Evolutionary conservation across 441 rosid species (phyloP), one percentile per base, ranked within the genome.

Genomic region (Syzygium syzygioides): DNA sequence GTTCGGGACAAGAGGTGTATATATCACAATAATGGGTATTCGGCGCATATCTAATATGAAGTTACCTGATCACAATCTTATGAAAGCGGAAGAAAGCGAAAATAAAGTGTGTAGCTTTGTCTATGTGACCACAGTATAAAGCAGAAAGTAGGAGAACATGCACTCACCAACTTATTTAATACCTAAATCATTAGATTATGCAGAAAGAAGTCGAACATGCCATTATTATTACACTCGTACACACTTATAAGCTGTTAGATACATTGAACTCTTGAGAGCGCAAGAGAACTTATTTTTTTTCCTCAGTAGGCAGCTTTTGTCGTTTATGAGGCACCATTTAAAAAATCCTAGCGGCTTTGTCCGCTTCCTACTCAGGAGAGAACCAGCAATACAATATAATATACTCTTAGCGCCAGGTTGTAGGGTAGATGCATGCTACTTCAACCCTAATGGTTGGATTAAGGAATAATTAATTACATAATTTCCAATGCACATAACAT

Each of bases 181-280:
- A 45, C 54, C 55, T n/a, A 68, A 71, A 66, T 45, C 50, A 60
- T 32, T 59, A 25, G 28, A 30, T 37, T 60, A 48, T 25, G 23
- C 25, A 50, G 18, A 86, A 66, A 76, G 50, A 89, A 89, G 55
- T 34, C 34, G 56, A 41, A 88, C 79, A 19, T 17, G 50, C 59
- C 48, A 64, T 32, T 79, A 45, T 87, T 53, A 85, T 62, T 86
- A 57, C 89, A 26, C 37, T 79, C 60, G 56, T 48, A 87, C 34
- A 62, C 34, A 48, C 55, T 32, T 41, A 88, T 57, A 85, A 64
- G 62, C 54, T 79, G 87, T 64, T 91, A 85, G 92, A 92, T 94
- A 60, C 96, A 92, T 90, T 93, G 97, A 41, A 94, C 89, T 32
- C 41, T 23, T 79, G 89, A 57, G 52, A 52, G 71, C 89, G 66